Percentiles rank a stretch among this genome's conserved stretches.
phyloP scores from a whole-genome alignment of 495 filamentous ascomycete species.

The Aspergillus funiculosus region DNA sequence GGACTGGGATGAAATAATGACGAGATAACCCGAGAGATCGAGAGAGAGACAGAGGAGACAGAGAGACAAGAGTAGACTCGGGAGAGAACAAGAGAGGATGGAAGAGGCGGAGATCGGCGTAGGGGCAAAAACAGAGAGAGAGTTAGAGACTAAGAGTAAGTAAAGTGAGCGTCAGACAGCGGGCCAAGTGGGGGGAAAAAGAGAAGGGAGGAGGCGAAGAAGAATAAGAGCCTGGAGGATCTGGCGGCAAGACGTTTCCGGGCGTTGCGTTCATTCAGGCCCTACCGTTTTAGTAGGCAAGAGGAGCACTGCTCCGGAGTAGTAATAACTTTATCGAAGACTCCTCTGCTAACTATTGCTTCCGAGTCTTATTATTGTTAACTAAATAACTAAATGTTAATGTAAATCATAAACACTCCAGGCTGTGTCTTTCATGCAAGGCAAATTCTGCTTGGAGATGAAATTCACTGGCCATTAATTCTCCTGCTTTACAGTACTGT shows the following conservation, averaged over 20 bases:
- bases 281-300: too few species aligned
- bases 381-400: too few species aligned
- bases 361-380: too few species aligned
- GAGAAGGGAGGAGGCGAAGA: neutral
- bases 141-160: too few species aligned
- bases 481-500: slow-evolving; percentile 3
- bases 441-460: too few species aligned
- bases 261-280: slow-evolving; percentile 7
- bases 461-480: neutral
- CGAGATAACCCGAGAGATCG: neutral
- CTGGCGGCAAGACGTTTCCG: slow-evolving; percentile 29
- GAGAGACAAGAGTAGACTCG: slow-evolving; percentile 1
- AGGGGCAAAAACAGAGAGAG: slow-evolving; percentile 7
- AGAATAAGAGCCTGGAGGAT: too few species aligned
- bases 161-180: neutral
- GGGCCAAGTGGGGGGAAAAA: neutral
- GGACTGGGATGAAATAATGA: slow-evolving; percentile 2
- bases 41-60: neutral
- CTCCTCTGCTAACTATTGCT: too few species aligned
- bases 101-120: slow-evolving; percentile 10
- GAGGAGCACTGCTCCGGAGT: too few species aligned
- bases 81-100: neutral
- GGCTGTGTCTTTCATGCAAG: neutral
- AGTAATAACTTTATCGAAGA: too few species aligned
- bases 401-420: too few species aligned